phyloP scores from a whole-genome alignment of 768 basidiomycete genomes.

The Phylloporus arenicola region DNA sequence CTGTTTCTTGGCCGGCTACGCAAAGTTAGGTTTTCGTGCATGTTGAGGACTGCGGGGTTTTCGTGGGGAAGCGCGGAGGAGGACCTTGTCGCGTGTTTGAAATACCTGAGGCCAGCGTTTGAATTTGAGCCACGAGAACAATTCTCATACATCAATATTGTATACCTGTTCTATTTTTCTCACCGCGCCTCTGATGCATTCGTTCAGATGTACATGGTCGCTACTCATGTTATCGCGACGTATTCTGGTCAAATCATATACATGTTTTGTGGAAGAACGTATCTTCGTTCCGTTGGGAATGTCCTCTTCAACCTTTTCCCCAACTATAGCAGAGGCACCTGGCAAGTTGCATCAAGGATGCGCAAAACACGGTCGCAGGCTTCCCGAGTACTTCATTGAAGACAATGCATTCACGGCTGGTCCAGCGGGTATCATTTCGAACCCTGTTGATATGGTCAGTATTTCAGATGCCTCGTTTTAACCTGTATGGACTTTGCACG shows the following conservation, averaged over 20 bases:
- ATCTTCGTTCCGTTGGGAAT: slow-evolving; percentile 39
- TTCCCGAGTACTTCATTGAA: slow-evolving; percentile 31
- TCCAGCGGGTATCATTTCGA: slow-evolving; percentile 42
- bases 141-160: slow-evolving; percentile 38
- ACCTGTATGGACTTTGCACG: neutral
- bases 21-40: too few relatives aligned
- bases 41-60: too few relatives aligned
- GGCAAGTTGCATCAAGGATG: slow-evolving; percentile 34
- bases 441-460: slow-evolving; percentile 38
- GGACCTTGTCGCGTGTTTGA: slow-evolving; percentile 22
- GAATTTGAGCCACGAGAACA: slow-evolving; percentile 34
- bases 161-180: neutral
- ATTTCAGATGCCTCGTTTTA: too few relatives aligned
- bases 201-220: slow-evolving; percentile 37
- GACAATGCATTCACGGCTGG: slow-evolving; percentile 29
- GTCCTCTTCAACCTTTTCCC: slow-evolving; percentile 36
- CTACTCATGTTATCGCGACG: slow-evolving; percentile 30
- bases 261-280: slow-evolving; percentile 37
- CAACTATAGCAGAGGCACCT: slow-evolving; percentile 25
- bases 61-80: too few relatives aligned
- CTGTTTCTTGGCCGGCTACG: too few relatives aligned
- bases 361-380: slow-evolving; percentile 28
- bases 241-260: slow-evolving; percentile 32
- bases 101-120: slow-evolving; percentile 27
- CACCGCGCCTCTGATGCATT: neutral